Conservation (phyloP, 2,329 filamentous ascomycete species). For the Aurifilum marmelostoma region DNA sequence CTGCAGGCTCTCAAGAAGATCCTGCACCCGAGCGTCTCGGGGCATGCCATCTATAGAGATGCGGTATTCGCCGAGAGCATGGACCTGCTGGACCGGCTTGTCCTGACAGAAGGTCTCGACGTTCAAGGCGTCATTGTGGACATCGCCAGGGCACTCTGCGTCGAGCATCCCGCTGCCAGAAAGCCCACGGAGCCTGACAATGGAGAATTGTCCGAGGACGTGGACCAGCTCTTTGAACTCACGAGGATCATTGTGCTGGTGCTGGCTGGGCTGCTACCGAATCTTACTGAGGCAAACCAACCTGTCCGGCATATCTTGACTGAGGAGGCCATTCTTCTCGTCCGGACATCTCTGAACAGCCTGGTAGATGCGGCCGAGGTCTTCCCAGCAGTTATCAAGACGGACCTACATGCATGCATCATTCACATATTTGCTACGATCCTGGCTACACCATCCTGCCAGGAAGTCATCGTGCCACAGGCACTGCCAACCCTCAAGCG, state of each 20-base stretch:
- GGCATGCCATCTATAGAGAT: slow-evolving; percentile 94
- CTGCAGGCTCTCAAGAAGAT: slow-evolving; percentile 93
- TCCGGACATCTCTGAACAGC: slow-evolving; percentile 79
- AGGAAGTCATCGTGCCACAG: slow-evolving; percentile 86
- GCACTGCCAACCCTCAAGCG: slow-evolving; percentile 89
- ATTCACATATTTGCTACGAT: slow-evolving; percentile 96
- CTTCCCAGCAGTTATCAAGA: slow-evolving; percentile 95
- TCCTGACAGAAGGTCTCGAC: slow-evolving; percentile 85
- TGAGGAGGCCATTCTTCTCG: slow-evolving; percentile 82
- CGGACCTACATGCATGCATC: slow-evolving; percentile 93
- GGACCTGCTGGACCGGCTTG: slow-evolving; percentile 90
- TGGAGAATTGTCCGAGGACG: slow-evolving; percentile 88
- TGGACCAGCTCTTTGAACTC: slow-evolving; percentile 95
- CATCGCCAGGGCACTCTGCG: slow-evolving; percentile 86
- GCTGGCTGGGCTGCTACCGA: slow-evolving; percentile 83
- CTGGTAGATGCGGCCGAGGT: slow-evolving; percentile 94
- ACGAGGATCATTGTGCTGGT: slow-evolving; percentile 96
- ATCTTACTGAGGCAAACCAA: slow-evolving; percentile 69
- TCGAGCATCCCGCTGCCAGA: slow-evolving; percentile 88
- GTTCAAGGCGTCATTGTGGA: slow-evolving; percentile 93
- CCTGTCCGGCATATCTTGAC: slow-evolving; percentile 76
- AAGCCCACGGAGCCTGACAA: slow-evolving; percentile 68
- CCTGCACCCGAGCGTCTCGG: slow-evolving; percentile 88
- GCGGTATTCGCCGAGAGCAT: slow-evolving; percentile 97
- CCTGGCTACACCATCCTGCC: slow-evolving; percentile 82